Base-by-base conservation (phyloP, 139 green algal genomes). In the Chlamydomonas sp. region DNA sequence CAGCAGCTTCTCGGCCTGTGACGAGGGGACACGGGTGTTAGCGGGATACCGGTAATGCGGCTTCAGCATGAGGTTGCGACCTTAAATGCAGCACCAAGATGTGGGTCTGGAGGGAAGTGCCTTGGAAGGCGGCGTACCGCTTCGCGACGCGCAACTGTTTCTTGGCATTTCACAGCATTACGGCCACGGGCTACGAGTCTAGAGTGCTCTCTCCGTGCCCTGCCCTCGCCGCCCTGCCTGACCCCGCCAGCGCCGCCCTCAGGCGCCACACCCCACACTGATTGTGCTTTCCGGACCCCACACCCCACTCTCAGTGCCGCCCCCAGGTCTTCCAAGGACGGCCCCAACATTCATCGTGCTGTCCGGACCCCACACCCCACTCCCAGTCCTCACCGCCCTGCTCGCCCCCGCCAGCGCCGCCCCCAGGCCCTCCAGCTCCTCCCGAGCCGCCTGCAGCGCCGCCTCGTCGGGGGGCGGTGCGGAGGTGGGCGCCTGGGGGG, bases 1-100 rank as follows among this genome's bases (percentile, higher is more conserved):
- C 10, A 93, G 86, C 80, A 93, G 77, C 63, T 78, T 80, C 89
- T 92, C 91, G 63, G 89, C 90, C 87, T 93, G 88, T 14, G 58
- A 15, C 59, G 57, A 3, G 62, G 66, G 61, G 5, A 15, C 66
- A 77, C 31, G 5, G 1, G 61, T 64, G 79, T 71, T 10, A 18
- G 66, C 66, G 12, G 10, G 66, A 58, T 18, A 15, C 15, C 73
- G 16, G 8, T 14, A 61, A 78, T 15, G 8, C 20, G 14, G 12
- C 15, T 78, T 57, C 73, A 78, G 16, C 12, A 78, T 15, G n/a
- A 18, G 15, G 76, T 31, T 20, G 58, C 49, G 63, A 49, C 76
- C 18, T 67, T 20, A 16, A 20, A 63, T 8, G 57, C 76, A 63
- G 31, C 76, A 80, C 5, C 17, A 31, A 7, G 49, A 49, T 31